These are phyloP conservation scores for Crucihimalaya himalaica DNA, from an alignment of 345 rosid species.

Conservation along the genomic window DNA sequence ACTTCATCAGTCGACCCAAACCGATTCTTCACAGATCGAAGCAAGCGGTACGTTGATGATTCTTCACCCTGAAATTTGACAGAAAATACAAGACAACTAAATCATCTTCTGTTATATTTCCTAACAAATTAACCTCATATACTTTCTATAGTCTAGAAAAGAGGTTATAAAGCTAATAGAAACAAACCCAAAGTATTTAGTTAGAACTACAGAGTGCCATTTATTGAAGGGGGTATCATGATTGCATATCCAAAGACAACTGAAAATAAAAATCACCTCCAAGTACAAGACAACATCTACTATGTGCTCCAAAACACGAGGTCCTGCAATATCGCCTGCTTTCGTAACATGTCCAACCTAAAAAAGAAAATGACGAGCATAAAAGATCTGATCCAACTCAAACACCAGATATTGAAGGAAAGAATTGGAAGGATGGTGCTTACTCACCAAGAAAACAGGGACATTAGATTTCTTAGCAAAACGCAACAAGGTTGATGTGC, in stretches of 20 bases:
- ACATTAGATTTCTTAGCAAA: slow-evolving; percentile 84
- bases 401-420: background rate
- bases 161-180: slow-evolving; percentile 10
- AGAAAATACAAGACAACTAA: background rate
- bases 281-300: slow-evolving; percentile 93
- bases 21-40: slow-evolving; percentile 92
- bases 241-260: slow-evolving; percentile 14
- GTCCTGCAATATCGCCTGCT: slow-evolving; percentile 95
- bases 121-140: slow-evolving; percentile 9
- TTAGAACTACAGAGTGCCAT: background rate
- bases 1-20: slow-evolving; percentile 97
- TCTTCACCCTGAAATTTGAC: slow-evolving; percentile 74
- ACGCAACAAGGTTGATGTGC: slow-evolving; percentile 82
- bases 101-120: background rate
- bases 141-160: background rate
- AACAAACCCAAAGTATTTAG: slow-evolving; percentile 13
- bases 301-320: slow-evolving; percentile 96
- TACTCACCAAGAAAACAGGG: slow-evolving; percentile 86
- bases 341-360: slow-evolving; percentile 95
- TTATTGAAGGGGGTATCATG: slow-evolving; percentile 3
- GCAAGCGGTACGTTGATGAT: slow-evolving; percentile 77
- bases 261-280: slow-evolving; percentile 59
- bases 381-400: slow-evolving; percentile 11
- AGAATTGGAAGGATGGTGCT: slow-evolving; percentile 3
- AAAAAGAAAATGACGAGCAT: slow-evolving; percentile 27